Base-by-base conservation (phyloP, 345 rosid genomes). In the Orychophragmus violaceus region DNA sequence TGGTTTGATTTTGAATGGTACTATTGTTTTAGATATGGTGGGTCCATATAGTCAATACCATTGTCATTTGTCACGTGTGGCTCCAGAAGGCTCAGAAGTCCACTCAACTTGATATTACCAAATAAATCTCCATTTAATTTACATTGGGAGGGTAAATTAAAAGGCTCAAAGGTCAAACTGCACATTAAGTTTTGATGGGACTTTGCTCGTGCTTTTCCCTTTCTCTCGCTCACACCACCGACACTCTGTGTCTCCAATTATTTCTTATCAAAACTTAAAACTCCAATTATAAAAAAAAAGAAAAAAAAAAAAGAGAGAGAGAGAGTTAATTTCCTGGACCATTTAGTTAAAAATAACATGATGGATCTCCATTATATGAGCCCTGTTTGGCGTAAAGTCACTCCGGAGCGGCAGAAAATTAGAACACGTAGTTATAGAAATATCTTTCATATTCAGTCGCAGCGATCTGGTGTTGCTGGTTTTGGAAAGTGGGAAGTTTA, bases 191-290 rank as follows among this genome's bases (percentile, higher is more conserved):
- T 14, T 0, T 61, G 74, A 70, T 70, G 68, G 61, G 68, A 70
- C 68, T 41, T 70, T 3, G 54, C 74, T 69, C 67, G 27, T 60
- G 58, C 36, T 59, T 69, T 57, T 35, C 23, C 24, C 35, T 3
- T 51, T 60, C 35, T 51, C 33, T 39, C 24, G 10, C 67, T 70
- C 10, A 13, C n/a, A 49, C 66, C 59, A 70, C 74, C 74, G 74
- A 70, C 74, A 61, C 74, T 62, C 46, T n/a, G n/a, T 70, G 68
- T 42, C 62, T 62, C 12, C 35, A 41, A 52, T 61, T 70, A 54
- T 69, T 62, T 70, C 8, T 29, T 70, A n/a, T n/a, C n/a, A 4
- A 27, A 49, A 8, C 41, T 27, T 21, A 27, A 17, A 12, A 33
- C 12, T n/a, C 14, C 45, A 48, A 46, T 33, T 3, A 21, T 42